Evolutionary conservation across 1,284 basidiomycete species (phyloP).

Genomic region (Sanghuangporus sanghuang): DNA sequence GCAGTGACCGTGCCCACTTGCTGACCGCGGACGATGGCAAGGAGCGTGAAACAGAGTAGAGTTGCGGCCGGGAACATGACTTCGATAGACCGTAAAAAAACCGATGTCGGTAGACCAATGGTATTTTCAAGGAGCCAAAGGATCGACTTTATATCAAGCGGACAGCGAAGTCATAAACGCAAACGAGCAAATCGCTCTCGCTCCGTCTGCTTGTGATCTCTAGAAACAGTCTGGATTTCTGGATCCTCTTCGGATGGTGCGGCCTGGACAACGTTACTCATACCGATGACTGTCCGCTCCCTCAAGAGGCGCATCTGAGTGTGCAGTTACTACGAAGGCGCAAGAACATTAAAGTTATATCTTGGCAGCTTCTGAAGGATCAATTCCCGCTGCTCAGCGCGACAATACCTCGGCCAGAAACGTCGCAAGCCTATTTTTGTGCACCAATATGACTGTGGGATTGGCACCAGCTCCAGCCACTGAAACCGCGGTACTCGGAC

Average conservation of each 20-base stretch:
- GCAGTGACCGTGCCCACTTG: conserved; percentile 35
- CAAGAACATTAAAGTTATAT: background rate
- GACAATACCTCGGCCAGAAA: background rate
- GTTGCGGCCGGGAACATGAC: conserved; percentile 29
- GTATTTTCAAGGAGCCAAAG: background rate
- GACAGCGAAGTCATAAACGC: too few species aligned
- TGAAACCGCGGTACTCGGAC: background rate
- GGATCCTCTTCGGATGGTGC: background rate
- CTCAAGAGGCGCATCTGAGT: background rate
- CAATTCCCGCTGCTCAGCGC: background rate
- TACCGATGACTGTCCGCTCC: background rate
- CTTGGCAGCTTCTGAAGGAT: background rate
- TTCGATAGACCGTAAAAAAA: background rate
- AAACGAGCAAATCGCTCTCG: background rate
- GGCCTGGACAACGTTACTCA: background rate
- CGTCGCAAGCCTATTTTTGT: background rate
- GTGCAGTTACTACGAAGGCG: background rate
- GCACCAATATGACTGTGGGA: background rate
- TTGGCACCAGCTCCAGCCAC: background rate
- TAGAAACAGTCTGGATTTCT: background rate
- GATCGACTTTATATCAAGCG: too few species aligned
- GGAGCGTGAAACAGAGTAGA: conserved; percentile 28
- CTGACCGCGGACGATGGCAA: conserved; percentile 32
- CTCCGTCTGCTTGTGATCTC: background rate
- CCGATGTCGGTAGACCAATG: background rate